Evolutionary conservation across 495 filamentous ascomycete species (phyloP).

Genomic region (Parathielavia hyrcaniae): DNA sequence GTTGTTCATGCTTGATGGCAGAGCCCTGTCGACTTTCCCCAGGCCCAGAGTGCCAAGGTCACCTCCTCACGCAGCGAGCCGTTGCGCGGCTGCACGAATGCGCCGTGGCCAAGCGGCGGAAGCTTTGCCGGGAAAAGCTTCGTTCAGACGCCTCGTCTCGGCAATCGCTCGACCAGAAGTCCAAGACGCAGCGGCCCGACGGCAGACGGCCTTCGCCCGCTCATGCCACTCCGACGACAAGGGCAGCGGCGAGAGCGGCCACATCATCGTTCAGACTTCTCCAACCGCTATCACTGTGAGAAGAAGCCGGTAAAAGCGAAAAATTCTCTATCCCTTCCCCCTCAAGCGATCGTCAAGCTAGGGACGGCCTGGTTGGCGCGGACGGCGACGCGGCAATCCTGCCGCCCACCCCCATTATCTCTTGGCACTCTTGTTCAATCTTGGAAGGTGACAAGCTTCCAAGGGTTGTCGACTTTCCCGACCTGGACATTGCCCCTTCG

Average conservation of each 20-base stretch:
- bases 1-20: constrained; percentile 4
- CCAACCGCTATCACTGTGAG: too few relatives aligned
- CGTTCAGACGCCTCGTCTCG: background rate
- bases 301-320: background rate
- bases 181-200: background rate
- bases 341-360: constrained; percentile 3
- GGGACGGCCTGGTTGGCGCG: constrained; percentile 1
- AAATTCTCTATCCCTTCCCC: background rate
- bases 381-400: constrained; percentile 5
- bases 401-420: constrained; percentile 10
- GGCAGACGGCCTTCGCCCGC: background rate
- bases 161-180: background rate
- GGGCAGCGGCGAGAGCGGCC: background rate
- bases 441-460: constrained; percentile 23
- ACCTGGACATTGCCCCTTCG: constrained; percentile 14
- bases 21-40: background rate
- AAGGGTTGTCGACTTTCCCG: constrained; percentile 19
- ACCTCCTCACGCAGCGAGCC: constrained; percentile 1
- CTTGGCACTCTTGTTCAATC: constrained; percentile 24
- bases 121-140: constrained; percentile 9
- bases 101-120: constrained; percentile 7
- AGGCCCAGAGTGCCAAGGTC: background rate
- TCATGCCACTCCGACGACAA: background rate
- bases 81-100: constrained; percentile 7
- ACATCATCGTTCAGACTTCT: too few relatives aligned